These are phyloP conservation scores for Laburnicola sp. DNA, from an alignment of 2,329 filamentous ascomycete species.

Conservation along the genomic window DNA sequence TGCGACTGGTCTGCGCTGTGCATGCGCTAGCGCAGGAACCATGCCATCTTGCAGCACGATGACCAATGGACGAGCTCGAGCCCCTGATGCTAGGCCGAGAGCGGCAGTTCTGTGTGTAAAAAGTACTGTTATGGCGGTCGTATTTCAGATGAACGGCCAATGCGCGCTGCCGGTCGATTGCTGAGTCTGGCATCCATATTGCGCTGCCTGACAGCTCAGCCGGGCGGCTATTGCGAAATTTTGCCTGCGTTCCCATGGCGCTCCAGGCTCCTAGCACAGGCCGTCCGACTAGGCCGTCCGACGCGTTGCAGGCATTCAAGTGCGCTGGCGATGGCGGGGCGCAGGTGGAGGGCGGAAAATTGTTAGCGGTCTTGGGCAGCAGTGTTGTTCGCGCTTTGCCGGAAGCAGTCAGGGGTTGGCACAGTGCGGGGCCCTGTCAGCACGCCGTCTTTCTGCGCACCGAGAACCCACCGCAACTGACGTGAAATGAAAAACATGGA, in stretches of 20 bases:
- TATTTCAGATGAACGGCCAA: constrained; percentile 37
- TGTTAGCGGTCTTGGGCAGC: constrained; percentile 1
- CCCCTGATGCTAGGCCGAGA: constrained; percentile 32
- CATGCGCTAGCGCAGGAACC: constrained; percentile 43
- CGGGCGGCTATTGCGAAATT: constrained; percentile 30
- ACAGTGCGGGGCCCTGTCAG: constrained; percentile 8
- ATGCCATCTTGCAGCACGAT: constrained; percentile 29
- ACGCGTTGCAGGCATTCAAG: no score
- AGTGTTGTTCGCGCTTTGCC: constrained; percentile 1
- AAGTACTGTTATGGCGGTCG: constrained; percentile 34
- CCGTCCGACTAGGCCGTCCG: no score
- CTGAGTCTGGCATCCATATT: constrained; percentile 29
- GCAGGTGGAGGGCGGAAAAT: neutral
- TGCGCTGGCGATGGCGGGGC: constrained; percentile 3
- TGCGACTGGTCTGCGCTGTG: constrained; percentile 36
- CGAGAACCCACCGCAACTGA: neutral
- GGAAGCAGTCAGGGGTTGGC: constrained; percentile 9
- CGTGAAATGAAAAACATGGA: constrained; percentile 1
- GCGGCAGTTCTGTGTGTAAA: constrained; percentile 32
- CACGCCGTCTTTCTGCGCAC: neutral
- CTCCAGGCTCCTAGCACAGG: constrained; percentile 2
- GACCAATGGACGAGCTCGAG: constrained; percentile 31
- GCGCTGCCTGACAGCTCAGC: constrained; percentile 19
- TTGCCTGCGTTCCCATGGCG: constrained; percentile 15
- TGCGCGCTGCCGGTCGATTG: constrained; percentile 16